phyloP scores from a whole-genome alignment of 176 grass and related monocot genomes.

The Oryza officinalis region DNA sequence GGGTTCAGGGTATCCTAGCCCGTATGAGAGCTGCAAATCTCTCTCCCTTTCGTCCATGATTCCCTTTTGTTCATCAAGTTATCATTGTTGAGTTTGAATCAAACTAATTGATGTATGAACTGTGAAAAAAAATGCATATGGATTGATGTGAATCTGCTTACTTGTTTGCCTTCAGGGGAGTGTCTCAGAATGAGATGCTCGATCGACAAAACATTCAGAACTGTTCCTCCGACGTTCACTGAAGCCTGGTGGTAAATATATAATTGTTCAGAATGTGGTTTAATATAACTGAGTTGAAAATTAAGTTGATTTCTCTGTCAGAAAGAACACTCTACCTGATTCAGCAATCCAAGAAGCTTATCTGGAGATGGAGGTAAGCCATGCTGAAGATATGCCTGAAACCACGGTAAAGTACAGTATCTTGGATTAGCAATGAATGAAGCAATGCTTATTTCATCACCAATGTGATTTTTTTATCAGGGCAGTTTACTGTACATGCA shows the following conservation, averaged over 20 bases:
- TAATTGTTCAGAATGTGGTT: background rate
- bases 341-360: conserved; percentile 69
- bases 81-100: background rate
- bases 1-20: conserved; percentile 84
- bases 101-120: background rate
- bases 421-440: background rate
- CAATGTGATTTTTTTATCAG: background rate
- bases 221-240: conserved; percentile 73
- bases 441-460: background rate
- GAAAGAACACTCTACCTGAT: conserved; percentile 45
- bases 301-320: too few species aligned
- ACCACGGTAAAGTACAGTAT: background rate
- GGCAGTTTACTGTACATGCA: conserved; percentile 72
- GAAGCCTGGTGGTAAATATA: conserved; percentile 41
- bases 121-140: background rate
- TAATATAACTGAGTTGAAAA: background rate
- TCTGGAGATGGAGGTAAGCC: conserved; percentile 76
- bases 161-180: conserved; percentile 54
- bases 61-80: conserved; percentile 36
- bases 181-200: conserved; percentile 90
- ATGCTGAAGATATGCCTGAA: conserved; percentile 89
- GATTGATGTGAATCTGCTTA: conserved; percentile 9
- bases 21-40: conserved; percentile 54
- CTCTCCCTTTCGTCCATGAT: conserved; percentile 56
- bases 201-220: conserved; percentile 65